Conservation (phyloP, 768 basidiomycete species). For the Trametes gibbosa region DNA sequence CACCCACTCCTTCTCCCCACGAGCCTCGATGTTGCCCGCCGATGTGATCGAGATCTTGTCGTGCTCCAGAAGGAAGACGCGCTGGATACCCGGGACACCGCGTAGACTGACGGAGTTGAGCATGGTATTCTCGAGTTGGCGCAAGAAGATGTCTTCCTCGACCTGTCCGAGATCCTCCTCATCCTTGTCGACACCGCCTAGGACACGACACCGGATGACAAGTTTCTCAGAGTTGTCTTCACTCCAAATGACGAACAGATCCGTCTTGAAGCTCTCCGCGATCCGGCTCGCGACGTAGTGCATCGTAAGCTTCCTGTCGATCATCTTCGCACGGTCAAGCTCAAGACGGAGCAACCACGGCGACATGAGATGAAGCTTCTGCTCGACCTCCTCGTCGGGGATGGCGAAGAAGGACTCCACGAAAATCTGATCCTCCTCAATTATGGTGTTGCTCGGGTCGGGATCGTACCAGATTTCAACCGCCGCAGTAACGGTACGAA, state of each 20-base stretch:
- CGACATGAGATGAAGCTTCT: slow-evolving; percentile 87
- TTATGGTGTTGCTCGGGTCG: slow-evolving; percentile 85
- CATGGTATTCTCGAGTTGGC: slow-evolving; percentile 95
- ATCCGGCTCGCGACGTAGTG: slow-evolving; percentile 91
- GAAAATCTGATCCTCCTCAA: slow-evolving; percentile 93
- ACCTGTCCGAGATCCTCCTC: slow-evolving; percentile 71
- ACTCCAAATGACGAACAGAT: slow-evolving; percentile 97
- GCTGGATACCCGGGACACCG: slow-evolving; percentile 86
- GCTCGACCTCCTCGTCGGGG: slow-evolving; percentile 93
- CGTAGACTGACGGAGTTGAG: slow-evolving; percentile 92
- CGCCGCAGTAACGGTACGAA: slow-evolving; percentile 90
- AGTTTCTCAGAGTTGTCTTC: slow-evolving; percentile 99
- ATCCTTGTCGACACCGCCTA: slow-evolving; percentile 81
- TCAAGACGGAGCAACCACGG: slow-evolving; percentile 97
- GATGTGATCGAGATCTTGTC: slow-evolving; percentile 66
- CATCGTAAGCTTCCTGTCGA: slow-evolving; percentile 96
- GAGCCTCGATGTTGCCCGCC: slow-evolving; percentile 63
- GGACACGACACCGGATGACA: slow-evolving; percentile 92
- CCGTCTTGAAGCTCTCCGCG: slow-evolving; percentile 91
- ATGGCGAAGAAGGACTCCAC: slow-evolving; percentile 99
- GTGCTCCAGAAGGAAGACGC: slow-evolving; percentile 91
- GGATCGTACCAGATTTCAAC: slow-evolving; percentile 99
- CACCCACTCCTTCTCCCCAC: slow-evolving; percentile 86
- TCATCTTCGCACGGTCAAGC: slow-evolving; percentile 95
- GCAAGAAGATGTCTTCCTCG: slow-evolving; percentile 95